Conservation (phyloP, 2,329 filamentous ascomycete genomes). For the Diaporthe sp. region DNA sequence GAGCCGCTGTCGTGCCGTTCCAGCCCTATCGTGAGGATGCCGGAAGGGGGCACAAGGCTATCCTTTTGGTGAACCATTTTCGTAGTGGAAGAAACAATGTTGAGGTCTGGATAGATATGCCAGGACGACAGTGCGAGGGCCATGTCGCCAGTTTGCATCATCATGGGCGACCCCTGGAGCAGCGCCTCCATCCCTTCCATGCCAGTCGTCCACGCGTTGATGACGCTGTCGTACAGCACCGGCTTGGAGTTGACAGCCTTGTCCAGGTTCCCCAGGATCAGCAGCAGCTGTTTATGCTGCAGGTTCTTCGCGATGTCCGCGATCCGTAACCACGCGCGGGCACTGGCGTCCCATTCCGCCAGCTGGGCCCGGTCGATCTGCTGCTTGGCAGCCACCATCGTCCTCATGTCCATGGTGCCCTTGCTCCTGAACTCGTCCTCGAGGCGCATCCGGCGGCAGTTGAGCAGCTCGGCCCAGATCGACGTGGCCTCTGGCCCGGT, state of each 20-base stretch:
- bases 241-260: neutral
- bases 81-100: neutral
- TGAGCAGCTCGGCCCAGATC: conserved; percentile 50
- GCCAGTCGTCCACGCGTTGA: conserved; percentile 30
- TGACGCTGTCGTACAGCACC: conserved; percentile 26
- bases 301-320: conserved; percentile 45
- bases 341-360: conserved; percentile 50
- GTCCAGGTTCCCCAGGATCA: conserved; percentile 45
- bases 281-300: conserved; percentile 45
- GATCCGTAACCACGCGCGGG: conserved; percentile 49
- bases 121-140: conserved; percentile 30
- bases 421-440: neutral
- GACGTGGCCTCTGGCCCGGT: conserved; percentile 46
- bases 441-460: conserved; percentile 28
- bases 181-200: conserved; percentile 25
- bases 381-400: neutral
- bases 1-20: neutral
- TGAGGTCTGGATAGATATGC: conserved; percentile 38
- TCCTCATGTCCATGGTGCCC: conserved; percentile 16
- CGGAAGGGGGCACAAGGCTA: neutral
- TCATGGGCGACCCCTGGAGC: conserved; percentile 29
- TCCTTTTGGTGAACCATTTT: neutral
- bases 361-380: conserved; percentile 43
- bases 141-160: conserved; percentile 13
- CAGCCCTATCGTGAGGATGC: neutral